These are phyloP conservation scores for Ceriops zippeliana DNA, from an alignment of 345 rosid species.

Conservation along the genomic window DNA sequence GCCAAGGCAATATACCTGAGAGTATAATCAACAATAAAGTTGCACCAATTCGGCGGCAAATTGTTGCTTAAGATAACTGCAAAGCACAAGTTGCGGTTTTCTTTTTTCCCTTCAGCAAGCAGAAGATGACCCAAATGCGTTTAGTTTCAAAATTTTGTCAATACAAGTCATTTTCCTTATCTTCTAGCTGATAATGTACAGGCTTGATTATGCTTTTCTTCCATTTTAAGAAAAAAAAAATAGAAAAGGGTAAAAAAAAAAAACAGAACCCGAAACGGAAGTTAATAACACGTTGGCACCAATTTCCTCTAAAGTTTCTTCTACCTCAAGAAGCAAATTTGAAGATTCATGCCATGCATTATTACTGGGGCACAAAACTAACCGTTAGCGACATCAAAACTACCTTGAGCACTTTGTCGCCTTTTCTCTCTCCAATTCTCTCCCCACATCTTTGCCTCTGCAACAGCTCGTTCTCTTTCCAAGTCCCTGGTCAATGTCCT, in stretches of 20 bases:
- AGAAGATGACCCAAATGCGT: conserved; percentile 21
- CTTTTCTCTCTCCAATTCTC: conserved; percentile 90
- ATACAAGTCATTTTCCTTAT: conserved; percentile 23
- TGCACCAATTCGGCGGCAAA: conserved; percentile 12
- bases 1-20: neutral
- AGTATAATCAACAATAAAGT: neutral
- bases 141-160: conserved; percentile 30
- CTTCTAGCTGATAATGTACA: conserved; percentile 37
- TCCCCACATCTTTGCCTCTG: conserved; percentile 98
- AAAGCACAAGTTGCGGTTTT: conserved; percentile 15
- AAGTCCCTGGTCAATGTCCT: conserved; percentile 65
- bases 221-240: conserved; percentile 18
- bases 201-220: conserved; percentile 14
- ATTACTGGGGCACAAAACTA: conserved; percentile 1
- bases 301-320: neutral
- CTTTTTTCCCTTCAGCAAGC: conserved; percentile 15
- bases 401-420: conserved; percentile 62
- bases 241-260: neutral
- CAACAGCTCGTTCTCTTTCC: conserved; percentile 89
- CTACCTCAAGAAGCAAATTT: neutral
- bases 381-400: conserved; percentile 45
- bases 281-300: conserved; percentile 8
- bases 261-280: neutral
- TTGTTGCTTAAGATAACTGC: conserved; percentile 14
- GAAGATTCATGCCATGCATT: conserved; percentile 2